A percentile compares a stretch with the other conserved stretches of the same genome.
Evolutionary conservation across 257 asterid genomes (phyloP).

Genomic region (Solanum chiquidenum): DNA sequence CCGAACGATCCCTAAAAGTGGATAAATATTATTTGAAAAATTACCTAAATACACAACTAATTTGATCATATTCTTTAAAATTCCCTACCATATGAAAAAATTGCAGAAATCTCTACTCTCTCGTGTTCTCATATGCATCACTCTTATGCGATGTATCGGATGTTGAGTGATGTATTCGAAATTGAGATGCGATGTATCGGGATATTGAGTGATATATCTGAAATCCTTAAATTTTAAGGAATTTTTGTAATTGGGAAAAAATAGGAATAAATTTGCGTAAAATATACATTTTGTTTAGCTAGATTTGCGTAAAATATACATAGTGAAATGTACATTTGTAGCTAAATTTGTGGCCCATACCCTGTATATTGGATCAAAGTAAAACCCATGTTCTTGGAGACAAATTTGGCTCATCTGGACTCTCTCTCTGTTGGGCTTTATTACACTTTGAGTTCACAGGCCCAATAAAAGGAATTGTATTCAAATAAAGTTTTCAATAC

Average conservation of each 20-base stretch:
- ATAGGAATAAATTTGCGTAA: too few species aligned
- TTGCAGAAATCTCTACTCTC: background rate
- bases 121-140: background rate
- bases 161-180: too few species aligned
- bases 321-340: background rate
- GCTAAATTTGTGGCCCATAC: background rate
- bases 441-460: background rate
- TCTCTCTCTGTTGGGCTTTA: background rate
- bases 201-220: background rate
- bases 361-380: background rate
- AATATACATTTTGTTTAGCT: too few species aligned
- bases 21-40: background rate
- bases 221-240: background rate
- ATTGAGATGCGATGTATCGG: too few species aligned
- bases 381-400: background rate
- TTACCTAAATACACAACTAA: too few species aligned
- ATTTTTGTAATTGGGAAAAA: too few species aligned
- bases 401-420: background rate
- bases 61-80: too few species aligned
- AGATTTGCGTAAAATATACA: too few species aligned
- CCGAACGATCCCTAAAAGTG: too few species aligned
- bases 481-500: too few species aligned
- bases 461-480: background rate
- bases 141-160: background rate
- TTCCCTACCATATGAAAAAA: too few species aligned